Percentiles rank a stretch among this genome's conserved stretches.
Evolutionary conservation across 163 green algal species (phyloP).

Genomic region (Smithsoniella earleae): DNA sequence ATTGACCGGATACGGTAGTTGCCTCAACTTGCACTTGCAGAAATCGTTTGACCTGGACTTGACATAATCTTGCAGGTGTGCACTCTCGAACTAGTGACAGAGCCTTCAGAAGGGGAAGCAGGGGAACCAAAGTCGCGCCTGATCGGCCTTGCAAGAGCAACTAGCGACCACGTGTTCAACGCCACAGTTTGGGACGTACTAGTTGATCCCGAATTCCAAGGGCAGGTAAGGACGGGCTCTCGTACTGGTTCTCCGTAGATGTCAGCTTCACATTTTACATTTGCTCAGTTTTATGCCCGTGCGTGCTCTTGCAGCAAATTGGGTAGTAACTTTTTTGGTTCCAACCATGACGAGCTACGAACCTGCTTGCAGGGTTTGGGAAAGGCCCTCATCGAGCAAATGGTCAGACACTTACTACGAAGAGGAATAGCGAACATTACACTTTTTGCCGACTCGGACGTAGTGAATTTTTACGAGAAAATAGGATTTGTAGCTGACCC

Average conservation of each 20-base stretch:
- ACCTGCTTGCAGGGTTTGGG: slow-evolving; percentile 78
- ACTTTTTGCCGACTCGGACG: slow-evolving; percentile 80
- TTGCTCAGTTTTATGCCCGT: too few species aligned
- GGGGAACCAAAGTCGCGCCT: slow-evolving; percentile 38
- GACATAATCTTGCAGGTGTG: not conserved
- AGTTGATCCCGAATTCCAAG: slow-evolving; percentile 56
- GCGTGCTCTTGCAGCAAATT: too few species aligned
- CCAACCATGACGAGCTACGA: too few species aligned
- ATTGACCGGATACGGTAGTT: too few species aligned
- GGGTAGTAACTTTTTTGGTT: too few species aligned
- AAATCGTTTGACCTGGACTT: too few species aligned
- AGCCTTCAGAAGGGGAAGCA: not conserved
- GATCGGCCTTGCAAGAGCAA: slow-evolving; percentile 74
- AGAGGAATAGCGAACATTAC: slow-evolving; percentile 84
- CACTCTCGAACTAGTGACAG: not conserved
- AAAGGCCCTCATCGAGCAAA: slow-evolving; percentile 82
- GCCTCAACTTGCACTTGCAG: too few species aligned
- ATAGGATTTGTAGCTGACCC: slow-evolving; percentile 87
- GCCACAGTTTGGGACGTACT: slow-evolving; percentile 88
- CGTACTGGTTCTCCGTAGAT: too few species aligned
- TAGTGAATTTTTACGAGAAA: slow-evolving; percentile 82
- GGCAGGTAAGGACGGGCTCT: slow-evolving; percentile 24
- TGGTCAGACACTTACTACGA: slow-evolving; percentile 50
- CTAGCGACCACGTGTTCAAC: slow-evolving; percentile 90
- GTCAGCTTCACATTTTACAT: too few species aligned